Evolutionary conservation across 2,329 filamentous ascomycete genomes (phyloP).

Genomic region (Westerdykella sp.): DNA sequence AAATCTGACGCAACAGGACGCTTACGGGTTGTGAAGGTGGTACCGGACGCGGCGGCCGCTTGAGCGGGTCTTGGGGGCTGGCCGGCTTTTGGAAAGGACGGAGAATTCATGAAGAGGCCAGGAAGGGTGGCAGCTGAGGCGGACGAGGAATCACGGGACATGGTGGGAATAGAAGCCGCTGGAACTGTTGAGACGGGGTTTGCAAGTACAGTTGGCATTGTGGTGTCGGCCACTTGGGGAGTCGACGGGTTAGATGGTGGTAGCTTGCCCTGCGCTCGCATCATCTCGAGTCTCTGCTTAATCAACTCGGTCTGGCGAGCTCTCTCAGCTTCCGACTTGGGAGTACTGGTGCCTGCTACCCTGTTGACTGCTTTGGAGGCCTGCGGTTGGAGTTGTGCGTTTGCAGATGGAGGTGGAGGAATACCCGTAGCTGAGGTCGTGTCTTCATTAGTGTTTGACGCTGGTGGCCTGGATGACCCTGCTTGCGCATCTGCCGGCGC

Average conservation of each 20-base stretch:
- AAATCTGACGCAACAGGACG: conserved; percentile 65
- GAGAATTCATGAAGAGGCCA: conserved; percentile 47
- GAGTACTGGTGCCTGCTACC: conserved; percentile 11
- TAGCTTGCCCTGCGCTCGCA: conserved; percentile 16
- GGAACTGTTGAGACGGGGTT: background rate
- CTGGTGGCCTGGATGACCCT: conserved; percentile 10
- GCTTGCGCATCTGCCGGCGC: conserved; percentile 2
- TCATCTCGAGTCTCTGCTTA: conserved; percentile 71
- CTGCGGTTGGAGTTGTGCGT: background rate
- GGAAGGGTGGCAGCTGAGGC: conserved; percentile 36
- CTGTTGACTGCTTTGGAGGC: background rate
- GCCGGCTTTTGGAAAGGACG: conserved; percentile 4
- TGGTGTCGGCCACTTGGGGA: background rate
- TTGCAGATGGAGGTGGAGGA: conserved; percentile 7
- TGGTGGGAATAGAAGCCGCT: conserved; percentile 1
- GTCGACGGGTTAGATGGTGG: conserved; percentile 3
- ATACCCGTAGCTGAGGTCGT: conserved; percentile 5
- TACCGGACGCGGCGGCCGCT: background rate
- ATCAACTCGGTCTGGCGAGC: conserved; percentile 67
- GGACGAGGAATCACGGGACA: conserved; percentile 4
- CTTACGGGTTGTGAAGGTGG: conserved; percentile 40
- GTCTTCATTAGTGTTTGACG: conserved; percentile 3
- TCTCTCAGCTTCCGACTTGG: conserved; percentile 36
- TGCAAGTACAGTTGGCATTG: background rate
- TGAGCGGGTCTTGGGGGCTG: conserved; percentile 5